Base-by-base conservation (phyloP, 345 rosid genomes). In the Nephelium lappaceum region DNA sequence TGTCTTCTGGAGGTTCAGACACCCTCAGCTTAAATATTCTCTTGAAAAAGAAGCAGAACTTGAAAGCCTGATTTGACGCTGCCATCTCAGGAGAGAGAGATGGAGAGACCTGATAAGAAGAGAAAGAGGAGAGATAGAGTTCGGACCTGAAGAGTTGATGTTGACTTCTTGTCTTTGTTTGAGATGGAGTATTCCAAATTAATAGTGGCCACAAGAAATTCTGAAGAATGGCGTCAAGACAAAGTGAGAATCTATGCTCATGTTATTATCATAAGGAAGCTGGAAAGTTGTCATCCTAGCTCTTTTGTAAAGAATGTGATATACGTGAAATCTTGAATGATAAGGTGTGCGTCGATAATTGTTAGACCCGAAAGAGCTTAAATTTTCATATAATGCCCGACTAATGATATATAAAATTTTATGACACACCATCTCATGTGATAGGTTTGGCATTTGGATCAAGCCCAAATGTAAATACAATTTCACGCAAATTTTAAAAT, bases 11-110 rank as follows among this genome's bases (percentile, higher is more conserved):
- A 65, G 89, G 88, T 74, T 84, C 89, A 9, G 76, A 69, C 23
- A 49, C 80, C 58, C 80, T 77, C 55, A 77, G 58, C 82, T 77
- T 80, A 83, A 88, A 91, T 60, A 84, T 89, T 80, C 91, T 83
- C 84, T 82, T 73, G 84, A 85, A 84, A 73, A 90, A 84, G 83
- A 85, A 83, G 86, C 89, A 91, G 38, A 82, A 80, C 77, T 41
- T 79, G 88, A 81, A 89, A 63, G 81, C 51, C 73, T 70, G 80
- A 79, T 61, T 84, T 5, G 67, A 8, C 21, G 23, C 75, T 24
- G 24, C 11, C 72, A n/a, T 0, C 25, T 8, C 77, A 45, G 72
- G 58, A 53, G 16, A 47, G 68, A 11, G 21, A 58, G 71, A 60
- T 18, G 18, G 63, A 21, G 9, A 71, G 16, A 43, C 49, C 36